These are phyloP conservation scores for Cladosporium sp. DNA, from an alignment of 2,329 filamentous ascomycete species.

Conservation along the genomic window DNA sequence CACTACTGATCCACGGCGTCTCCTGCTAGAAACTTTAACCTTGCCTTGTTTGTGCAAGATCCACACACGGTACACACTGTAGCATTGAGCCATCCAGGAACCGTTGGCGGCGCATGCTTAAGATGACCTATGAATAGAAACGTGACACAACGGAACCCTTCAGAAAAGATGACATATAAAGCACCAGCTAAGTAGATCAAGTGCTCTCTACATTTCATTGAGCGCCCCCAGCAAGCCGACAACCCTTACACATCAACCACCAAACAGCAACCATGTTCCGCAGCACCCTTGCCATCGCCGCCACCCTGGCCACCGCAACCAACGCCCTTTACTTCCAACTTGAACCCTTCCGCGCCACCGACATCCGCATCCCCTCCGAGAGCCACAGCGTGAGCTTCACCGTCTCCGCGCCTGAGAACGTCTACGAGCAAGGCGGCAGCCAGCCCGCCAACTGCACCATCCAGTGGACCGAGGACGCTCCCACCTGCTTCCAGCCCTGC, in stretches of 20 bases:
- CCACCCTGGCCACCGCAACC: neutral
- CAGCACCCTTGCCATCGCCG: neutral
- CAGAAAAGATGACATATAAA: neutral
- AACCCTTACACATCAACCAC: neutral
- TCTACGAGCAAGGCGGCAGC: slow-evolving; percentile 18
- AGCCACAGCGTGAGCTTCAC: slow-evolving; percentile 17
- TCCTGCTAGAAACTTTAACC: too few relatives aligned
- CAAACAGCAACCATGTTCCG: neutral
- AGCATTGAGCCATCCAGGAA: neutral
- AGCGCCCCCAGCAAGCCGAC: neutral
- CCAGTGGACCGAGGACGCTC: slow-evolving; percentile 9
- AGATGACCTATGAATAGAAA: neutral
- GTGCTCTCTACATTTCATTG: too few relatives aligned
- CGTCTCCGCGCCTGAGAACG: slow-evolving; percentile 18
- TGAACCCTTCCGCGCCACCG: slow-evolving; percentile 12
- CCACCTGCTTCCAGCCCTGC: neutral
- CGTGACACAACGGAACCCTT: neutral
- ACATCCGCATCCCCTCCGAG: slow-evolving; percentile 12
- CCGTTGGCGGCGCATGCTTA: neutral
- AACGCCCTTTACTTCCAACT: slow-evolving; percentile 19
- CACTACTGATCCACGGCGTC: too few relatives aligned
- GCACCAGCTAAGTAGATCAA: too few relatives aligned
- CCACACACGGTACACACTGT: too few relatives aligned
- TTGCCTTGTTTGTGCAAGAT: too few relatives aligned
- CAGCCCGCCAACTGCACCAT: slow-evolving; percentile 12